Conservation (phyloP, 768 basidiomycete species). For the Serpula lacrymans region DNA sequence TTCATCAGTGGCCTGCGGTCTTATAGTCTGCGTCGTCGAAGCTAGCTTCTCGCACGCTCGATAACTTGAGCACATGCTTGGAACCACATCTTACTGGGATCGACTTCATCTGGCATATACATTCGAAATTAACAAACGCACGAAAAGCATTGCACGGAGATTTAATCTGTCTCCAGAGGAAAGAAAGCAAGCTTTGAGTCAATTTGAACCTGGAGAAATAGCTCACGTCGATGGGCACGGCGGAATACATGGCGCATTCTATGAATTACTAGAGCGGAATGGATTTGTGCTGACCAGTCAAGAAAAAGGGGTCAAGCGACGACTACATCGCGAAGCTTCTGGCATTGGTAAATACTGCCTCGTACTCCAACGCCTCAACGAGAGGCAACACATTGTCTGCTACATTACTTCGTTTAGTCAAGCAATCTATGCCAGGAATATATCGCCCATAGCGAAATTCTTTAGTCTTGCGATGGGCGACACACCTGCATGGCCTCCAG, state of each 20-base stretch:
- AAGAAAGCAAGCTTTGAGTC: background rate
- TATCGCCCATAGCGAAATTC: conserved; percentile 22
- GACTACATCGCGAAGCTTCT: background rate
- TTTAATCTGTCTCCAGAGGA: conserved; percentile 3
- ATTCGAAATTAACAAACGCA: conserved; percentile 9
- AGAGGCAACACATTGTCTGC: conserved; percentile 32
- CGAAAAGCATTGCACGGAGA: background rate
- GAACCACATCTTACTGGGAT: conserved; percentile 7
- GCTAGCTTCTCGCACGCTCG: too few species aligned
- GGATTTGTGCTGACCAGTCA: conserved; percentile 2
- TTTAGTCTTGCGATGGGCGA: conserved; percentile 36
- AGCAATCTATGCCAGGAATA: conserved; percentile 17
- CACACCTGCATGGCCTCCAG: conserved; percentile 22
- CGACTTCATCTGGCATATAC: conserved; percentile 9
- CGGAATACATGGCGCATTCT: conserved; percentile 7
- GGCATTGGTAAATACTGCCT: conserved; percentile 22
- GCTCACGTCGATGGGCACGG: conserved; percentile 8
- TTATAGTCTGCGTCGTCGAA: too few species aligned
- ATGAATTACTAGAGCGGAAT: conserved; percentile 4
- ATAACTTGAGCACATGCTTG: conserved; percentile 5
- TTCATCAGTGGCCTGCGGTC: too few species aligned
- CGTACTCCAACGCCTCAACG: conserved; percentile 28
- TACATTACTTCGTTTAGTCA: conserved; percentile 33
- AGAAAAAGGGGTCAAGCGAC: conserved; percentile 1
- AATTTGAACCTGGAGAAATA: conserved; percentile 10